These are phyloP conservation scores for Protomyces arabidopsidicola DNA, from an alignment of 1,139 yeast species.

Conservation along the genomic window DNA sequence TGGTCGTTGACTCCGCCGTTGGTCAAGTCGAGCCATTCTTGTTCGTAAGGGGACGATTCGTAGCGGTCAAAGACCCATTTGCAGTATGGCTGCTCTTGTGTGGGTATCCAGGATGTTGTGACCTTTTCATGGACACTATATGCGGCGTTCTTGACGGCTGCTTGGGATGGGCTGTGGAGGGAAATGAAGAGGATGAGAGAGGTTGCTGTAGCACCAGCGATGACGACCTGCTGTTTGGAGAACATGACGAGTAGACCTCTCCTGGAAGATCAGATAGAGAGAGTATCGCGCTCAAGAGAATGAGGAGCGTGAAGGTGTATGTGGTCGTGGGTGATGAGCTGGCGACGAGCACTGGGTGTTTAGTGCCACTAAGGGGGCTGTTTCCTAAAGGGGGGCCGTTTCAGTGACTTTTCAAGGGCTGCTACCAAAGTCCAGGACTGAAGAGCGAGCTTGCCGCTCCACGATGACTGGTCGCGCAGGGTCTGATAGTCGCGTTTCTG, in stretches of 20 bases:
- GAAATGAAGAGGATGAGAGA: not conserved
- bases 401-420: too few relatives aligned
- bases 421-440: too few relatives aligned
- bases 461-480: too few relatives aligned
- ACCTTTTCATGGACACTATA: not conserved
- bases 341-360: too few relatives aligned
- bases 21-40: slow-evolving; percentile 6
- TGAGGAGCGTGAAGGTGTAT: too few relatives aligned
- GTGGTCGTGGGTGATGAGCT: too few relatives aligned
- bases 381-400: too few relatives aligned
- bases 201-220: not conserved
- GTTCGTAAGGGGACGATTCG: slow-evolving; percentile 11
- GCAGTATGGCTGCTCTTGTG: not conserved
- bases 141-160: not conserved
- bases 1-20: slow-evolving; percentile 4
- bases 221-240: not conserved
- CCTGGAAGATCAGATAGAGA: too few relatives aligned
- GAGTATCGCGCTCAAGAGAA: too few relatives aligned
- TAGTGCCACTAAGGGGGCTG: too few relatives aligned
- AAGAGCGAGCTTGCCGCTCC: too few relatives aligned
- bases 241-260: not conserved
- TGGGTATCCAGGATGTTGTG: not conserved
- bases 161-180: not conserved
- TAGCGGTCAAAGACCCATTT: slow-evolving; percentile 19
- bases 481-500: too few relatives aligned